Evolutionary conservation across 805 yeast species (phyloP).

Genomic region (Teunomyces aglyptinius): DNA sequence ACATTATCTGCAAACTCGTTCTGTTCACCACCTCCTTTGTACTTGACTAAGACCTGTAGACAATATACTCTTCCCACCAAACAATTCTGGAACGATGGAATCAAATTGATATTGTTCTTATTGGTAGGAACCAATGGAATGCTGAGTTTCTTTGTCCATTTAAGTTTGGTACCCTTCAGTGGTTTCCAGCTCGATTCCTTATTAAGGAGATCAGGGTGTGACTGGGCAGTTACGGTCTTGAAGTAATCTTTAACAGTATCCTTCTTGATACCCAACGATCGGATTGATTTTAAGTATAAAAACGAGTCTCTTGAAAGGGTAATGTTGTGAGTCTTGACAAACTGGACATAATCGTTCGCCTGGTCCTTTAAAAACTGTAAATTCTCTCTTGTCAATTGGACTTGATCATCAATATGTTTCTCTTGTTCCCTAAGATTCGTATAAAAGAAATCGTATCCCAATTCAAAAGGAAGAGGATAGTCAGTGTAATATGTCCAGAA

Average conservation of each 20-base stretch:
- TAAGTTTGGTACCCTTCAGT: slow-evolving; percentile 24
- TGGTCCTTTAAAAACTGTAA: slow-evolving; percentile 34
- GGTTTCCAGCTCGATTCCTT: slow-evolving; percentile 28
- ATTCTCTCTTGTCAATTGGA: slow-evolving; percentile 32
- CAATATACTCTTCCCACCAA: slow-evolving; percentile 58
- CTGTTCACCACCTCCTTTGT: slow-evolving; percentile 31
- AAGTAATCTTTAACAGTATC: slow-evolving; percentile 40
- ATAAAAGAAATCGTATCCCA: slow-evolving; percentile 44
- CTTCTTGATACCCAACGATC: slow-evolving; percentile 36
- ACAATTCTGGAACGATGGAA: slow-evolving; percentile 66
- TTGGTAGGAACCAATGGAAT: slow-evolving; percentile 43
- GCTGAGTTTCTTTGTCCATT: slow-evolving; percentile 31
- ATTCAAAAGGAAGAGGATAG: slow-evolving; percentile 38
- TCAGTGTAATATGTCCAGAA: slow-evolving; percentile 42
- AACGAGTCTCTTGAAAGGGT: slow-evolving; percentile 31
- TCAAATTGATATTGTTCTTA: slow-evolving; percentile 47
- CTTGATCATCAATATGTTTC: slow-evolving; percentile 22
- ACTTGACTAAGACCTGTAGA: slow-evolving; percentile 40
- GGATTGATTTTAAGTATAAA: slow-evolving; percentile 38
- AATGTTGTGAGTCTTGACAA: slow-evolving; percentile 33
- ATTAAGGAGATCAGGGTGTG: slow-evolving; percentile 24
- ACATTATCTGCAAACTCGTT: slow-evolving; percentile 31
- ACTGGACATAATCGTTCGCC: slow-evolving; percentile 31
- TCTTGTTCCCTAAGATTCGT: slow-evolving; percentile 22
- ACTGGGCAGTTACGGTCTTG: slow-evolving; percentile 22